Percentiles rank a stretch among this genome's conserved stretches.
phyloP scores from a whole-genome alignment of 257 asterid genomes.

The Jasminum sambac region DNA sequence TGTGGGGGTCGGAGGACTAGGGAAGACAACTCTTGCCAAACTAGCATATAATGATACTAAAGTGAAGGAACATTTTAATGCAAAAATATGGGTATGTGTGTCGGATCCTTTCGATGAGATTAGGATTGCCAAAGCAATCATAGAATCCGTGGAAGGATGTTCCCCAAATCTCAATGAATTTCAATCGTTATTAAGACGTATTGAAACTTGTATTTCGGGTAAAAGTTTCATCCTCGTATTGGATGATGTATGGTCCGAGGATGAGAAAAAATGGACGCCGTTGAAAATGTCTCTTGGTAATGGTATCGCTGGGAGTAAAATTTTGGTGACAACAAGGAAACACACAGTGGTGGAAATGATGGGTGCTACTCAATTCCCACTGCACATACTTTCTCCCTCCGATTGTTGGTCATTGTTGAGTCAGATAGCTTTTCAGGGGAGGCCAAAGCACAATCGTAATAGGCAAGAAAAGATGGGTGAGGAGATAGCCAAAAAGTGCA shows the following conservation, averaged over 20 bases:
- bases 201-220: constrained; percentile 9
- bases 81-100: constrained; percentile 14
- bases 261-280: constrained; percentile 25
- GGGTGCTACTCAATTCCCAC: constrained; percentile 19
- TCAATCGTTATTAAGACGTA: constrained; percentile 19
- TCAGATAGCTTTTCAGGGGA: constrained; percentile 29
- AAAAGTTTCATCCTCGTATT: constrained; percentile 34
- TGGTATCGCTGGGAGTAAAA: constrained; percentile 32
- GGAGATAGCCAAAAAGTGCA: constrained; percentile 14
- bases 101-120: constrained; percentile 33
- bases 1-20: constrained; percentile 3
- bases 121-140: constrained; percentile 40
- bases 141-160: constrained; percentile 22
- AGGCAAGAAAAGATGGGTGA: constrained; percentile 27
- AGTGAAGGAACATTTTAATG: background rate
- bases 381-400: constrained; percentile 19
- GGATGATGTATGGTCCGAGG: constrained; percentile 36
- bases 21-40: constrained; percentile 14
- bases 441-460: constrained; percentile 18
- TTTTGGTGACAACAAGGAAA: constrained; percentile 35
- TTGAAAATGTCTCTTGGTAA: constrained; percentile 24
- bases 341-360: constrained; percentile 23
- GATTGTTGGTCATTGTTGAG: constrained; percentile 37
- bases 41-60: background rate
- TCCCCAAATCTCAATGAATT: constrained; percentile 24